These are phyloP conservation scores for Leonotis leonurus DNA, from an alignment of 257 asterid genomes.

Conservation along the genomic window DNA sequence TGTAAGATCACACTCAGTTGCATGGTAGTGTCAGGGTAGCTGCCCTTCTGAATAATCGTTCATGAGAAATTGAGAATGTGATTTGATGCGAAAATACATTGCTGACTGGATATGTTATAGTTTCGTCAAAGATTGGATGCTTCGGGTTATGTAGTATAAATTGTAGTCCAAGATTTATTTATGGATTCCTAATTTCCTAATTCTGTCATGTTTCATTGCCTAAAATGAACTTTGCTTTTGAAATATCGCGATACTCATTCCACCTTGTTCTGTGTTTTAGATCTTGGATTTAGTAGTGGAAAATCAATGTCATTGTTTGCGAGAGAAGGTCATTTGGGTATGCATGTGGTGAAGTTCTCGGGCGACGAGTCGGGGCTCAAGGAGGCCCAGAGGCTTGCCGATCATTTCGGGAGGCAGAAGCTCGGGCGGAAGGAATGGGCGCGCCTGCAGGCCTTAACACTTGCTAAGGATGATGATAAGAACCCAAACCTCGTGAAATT, in stretches of 20 bases:
- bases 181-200: background rate
- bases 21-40: too few species aligned
- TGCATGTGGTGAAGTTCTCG: constrained; percentile 61
- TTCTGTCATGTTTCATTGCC: background rate
- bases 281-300: constrained; percentile 69
- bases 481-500: constrained; percentile 60
- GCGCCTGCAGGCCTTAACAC: constrained; percentile 38
- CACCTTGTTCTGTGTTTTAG: constrained; percentile 33
- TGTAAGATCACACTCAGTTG: background rate
- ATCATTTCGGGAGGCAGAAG: constrained; percentile 56
- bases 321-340: constrained; percentile 81
- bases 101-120: background rate
- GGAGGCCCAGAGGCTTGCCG: constrained; percentile 67
- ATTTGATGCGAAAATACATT: background rate
- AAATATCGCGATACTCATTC: constrained; percentile 14
- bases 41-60: background rate
- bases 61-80: background rate
- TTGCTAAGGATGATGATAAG: constrained; percentile 61
- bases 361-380: constrained; percentile 55
- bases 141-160: background rate
- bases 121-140: background rate
- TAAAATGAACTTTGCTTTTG: background rate
- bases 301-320: constrained; percentile 72
- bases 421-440: constrained; percentile 70
- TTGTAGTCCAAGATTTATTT: background rate